Conservation (phyloP, 2,329 filamentous ascomycete species). For the Tolypocladium paradoxum region DNA sequence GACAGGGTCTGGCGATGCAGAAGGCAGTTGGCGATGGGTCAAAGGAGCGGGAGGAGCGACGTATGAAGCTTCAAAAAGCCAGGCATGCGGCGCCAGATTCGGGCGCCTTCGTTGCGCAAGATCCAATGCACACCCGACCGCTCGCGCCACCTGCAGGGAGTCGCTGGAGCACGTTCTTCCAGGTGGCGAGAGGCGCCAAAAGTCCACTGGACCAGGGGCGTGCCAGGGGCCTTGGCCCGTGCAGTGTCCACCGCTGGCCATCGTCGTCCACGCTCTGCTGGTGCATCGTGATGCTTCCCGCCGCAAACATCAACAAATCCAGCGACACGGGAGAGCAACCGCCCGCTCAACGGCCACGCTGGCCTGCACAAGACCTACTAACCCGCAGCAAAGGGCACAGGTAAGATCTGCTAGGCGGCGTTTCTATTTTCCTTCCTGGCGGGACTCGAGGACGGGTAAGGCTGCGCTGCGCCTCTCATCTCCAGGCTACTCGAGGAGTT, state of each 20-base stretch:
- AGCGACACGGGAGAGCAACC: slow-evolving; percentile 15
- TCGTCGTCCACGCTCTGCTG: not conserved
- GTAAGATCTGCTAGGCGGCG: not conserved
- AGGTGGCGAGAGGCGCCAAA: not conserved
- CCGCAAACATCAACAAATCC: slow-evolving; percentile 21
- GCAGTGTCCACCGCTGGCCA: slow-evolving; percentile 1
- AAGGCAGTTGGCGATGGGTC: not conserved
- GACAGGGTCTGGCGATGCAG: not conserved
- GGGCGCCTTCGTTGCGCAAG: not conserved
- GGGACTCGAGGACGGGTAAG: not conserved
- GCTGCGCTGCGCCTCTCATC: not conserved
- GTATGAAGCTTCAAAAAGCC: not conserved
- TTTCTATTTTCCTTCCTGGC: not conserved
- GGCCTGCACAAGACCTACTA: slow-evolving; percentile 19
- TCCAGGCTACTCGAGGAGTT: not conserved
- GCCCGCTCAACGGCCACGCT: slow-evolving; percentile 16
- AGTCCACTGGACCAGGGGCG: not conserved
- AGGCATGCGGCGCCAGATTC: not conserved
- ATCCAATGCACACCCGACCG: too few species aligned
- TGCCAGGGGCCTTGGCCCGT: slow-evolving; percentile 2
- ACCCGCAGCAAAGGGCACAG: slow-evolving; percentile 12
- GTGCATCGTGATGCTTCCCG: slow-evolving; percentile 3
- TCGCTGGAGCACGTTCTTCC: not conserved
- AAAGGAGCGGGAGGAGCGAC: not conserved
- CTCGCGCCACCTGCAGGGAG: slow-evolving; percentile 1